Evolutionary conservation across 257 asterid genomes (phyloP).

Genomic region (Primulina huaijiensis): DNA sequence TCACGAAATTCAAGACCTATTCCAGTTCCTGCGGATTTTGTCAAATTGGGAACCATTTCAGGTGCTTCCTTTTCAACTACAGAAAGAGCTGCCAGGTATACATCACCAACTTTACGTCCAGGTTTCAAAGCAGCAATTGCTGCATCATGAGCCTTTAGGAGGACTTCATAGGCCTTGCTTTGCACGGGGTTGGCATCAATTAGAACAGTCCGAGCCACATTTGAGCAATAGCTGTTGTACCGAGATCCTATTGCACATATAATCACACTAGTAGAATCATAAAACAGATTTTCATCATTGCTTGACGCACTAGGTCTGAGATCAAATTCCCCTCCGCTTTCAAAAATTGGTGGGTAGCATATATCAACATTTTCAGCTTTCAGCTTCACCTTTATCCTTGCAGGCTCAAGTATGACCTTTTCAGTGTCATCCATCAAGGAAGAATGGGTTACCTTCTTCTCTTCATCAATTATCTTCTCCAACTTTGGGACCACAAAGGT

Average conservation of each 20-base stretch:
- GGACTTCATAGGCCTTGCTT: conserved; percentile 67
- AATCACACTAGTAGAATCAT: conserved; percentile 58
- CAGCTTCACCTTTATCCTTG: conserved; percentile 57
- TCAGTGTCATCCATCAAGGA: conserved; percentile 69
- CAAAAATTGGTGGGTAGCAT: conserved; percentile 84
- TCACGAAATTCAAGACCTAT: conserved; percentile 84
- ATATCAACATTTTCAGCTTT: conserved; percentile 77
- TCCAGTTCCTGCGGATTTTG: conserved; percentile 80
- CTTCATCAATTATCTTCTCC: conserved; percentile 65
- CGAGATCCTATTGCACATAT: conserved; percentile 72
- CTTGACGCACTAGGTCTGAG: conserved; percentile 71
- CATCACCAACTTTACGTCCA: conserved; percentile 50
- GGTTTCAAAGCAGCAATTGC: conserved; percentile 63
- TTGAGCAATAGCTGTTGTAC: conserved; percentile 76
- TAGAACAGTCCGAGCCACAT: conserved; percentile 62
- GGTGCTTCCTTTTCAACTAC: conserved; percentile 68
- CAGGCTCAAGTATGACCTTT: conserved; percentile 63
- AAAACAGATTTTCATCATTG: conserved; percentile 53
- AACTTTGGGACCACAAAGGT: conserved; percentile 61
- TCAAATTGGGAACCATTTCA: conserved; percentile 48
- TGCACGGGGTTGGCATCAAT: conserved; percentile 54
- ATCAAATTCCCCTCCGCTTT: conserved; percentile 76
- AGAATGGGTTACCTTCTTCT: conserved; percentile 65
- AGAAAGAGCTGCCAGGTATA: conserved; percentile 52
- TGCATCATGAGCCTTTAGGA: conserved; percentile 67